Evolutionary conservation across 192 early-diverging fungal genomes (phyloP).

Genomic region (Coemansia sp.): DNA sequence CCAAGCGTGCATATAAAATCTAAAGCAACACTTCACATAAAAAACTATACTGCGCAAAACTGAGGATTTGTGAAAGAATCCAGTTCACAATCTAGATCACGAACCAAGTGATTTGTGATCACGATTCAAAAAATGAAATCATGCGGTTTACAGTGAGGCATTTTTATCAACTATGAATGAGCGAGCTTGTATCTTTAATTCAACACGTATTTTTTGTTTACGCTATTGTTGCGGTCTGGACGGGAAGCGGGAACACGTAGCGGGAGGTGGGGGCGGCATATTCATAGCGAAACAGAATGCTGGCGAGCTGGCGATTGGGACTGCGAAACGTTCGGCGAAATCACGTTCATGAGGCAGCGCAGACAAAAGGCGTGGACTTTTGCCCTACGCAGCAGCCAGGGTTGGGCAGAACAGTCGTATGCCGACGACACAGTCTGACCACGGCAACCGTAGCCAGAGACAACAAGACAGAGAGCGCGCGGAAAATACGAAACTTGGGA

Average conservation of each 20-base stretch:
- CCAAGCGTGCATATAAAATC: neutral
- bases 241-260: too few species aligned
- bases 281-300: slow-evolving; percentile 9
- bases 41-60: neutral
- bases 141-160: neutral
- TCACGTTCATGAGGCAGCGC: slow-evolving; percentile 3
- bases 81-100: neutral
- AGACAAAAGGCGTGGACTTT: neutral
- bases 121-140: neutral
- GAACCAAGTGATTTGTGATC: neutral
- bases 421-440: neutral
- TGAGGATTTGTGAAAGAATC: neutral
- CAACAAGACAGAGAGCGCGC: slow-evolving; percentile 14
- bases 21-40: neutral
- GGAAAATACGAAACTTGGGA: slow-evolving; percentile 10
- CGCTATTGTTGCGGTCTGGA: neutral
- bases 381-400: slow-evolving; percentile 1
- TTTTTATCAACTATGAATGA: neutral
- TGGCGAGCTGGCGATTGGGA: slow-evolving; percentile 8
- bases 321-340: slow-evolving; percentile 7
- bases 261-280: neutral
- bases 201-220: neutral
- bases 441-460: neutral
- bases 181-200: neutral
- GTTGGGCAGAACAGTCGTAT: neutral